Conservation (phyloP, 139 green algal species). For the Coelastrella sp. region DNA sequence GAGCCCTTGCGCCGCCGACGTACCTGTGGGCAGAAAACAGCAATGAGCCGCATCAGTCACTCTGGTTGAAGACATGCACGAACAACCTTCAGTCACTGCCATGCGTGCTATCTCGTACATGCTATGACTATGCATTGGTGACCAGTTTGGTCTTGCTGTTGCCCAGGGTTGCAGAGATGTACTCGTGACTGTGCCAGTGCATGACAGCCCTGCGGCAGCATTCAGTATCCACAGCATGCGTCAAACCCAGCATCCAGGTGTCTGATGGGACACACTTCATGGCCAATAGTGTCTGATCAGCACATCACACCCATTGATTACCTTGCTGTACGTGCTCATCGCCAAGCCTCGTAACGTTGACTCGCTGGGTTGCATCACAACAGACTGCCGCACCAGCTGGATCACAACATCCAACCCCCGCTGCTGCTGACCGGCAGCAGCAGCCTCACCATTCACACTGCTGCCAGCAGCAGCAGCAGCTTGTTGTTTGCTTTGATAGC, state of each 20-base stretch:
- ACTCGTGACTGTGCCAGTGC: no score
- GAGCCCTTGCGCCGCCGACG: background rate
- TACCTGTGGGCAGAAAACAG: background rate
- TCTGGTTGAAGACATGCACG: background rate
- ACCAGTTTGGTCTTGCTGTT: no score
- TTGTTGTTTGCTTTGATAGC: background rate
- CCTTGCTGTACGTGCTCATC: conserved; percentile 25
- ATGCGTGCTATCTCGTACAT: no score
- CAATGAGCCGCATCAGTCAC: background rate
- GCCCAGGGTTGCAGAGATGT: no score
- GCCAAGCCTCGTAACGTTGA: background rate
- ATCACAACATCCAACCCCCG: conserved; percentile 27
- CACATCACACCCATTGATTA: background rate
- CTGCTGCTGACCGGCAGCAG: background rate
- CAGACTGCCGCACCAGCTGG: conserved; percentile 19
- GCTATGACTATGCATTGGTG: no score
- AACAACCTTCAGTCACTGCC: no score
- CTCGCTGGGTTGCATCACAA: background rate
- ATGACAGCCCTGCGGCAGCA: no score
- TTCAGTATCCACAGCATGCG: no score
- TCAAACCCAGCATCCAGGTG: no score
- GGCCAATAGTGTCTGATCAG: no score
- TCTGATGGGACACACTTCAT: no score
- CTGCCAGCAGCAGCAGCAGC: background rate
- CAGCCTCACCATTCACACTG: background rate